Base-by-base conservation (phyloP, 2,329 filamentous ascomycete species). In the Coniella vitis region DNA sequence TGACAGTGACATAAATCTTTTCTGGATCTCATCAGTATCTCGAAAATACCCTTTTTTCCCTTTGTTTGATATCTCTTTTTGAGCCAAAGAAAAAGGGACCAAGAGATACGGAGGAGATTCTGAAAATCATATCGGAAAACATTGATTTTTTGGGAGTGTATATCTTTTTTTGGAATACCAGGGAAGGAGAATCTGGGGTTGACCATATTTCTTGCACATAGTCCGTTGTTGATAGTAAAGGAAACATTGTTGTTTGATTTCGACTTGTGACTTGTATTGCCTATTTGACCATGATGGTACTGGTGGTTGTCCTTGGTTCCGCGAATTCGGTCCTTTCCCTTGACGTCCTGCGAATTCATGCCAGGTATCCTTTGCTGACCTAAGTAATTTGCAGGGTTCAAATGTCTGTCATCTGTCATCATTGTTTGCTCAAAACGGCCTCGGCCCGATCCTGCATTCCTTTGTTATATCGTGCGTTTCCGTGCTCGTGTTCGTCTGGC, bases 1-100 rank as follows among this genome's bases (percentile, higher is more conserved):
- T 49, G 50, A 52, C 49, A 43, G 21, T 41, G 38, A 41, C 40
- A 35, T 39, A 34, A 41, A 31, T 31, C 22, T 42, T 38, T 46
- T 42, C 49, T 22, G 46, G 17, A 34, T 16, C n/a, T 43, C 45
- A n/a, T 35, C 20, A 40, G 49, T 48, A 51, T 51, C 49, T 52
- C 49, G 21, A 38, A 32, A 41, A 36, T 38, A 36, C 34, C 22
- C 34, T 39, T 40, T 47, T 45, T 47, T 47, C 13, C 44, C 16
- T 51, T 52, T 52, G 49, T 52, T 48, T 29, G 17, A 32, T 37
- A 40, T 37, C 12, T 8, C 4, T 36, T 29, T n/a, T 22, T 43
- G 29, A 29, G 19, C 32, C 4, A 10, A 21, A 10, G 12, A n/a
- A 14, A 29, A 35, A 38, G 35, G 25, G 32, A 36, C 38, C 17